Base-by-base conservation (phyloP, 2,329 filamentous ascomycete genomes). In the Ascochyta rabiei region DNA sequence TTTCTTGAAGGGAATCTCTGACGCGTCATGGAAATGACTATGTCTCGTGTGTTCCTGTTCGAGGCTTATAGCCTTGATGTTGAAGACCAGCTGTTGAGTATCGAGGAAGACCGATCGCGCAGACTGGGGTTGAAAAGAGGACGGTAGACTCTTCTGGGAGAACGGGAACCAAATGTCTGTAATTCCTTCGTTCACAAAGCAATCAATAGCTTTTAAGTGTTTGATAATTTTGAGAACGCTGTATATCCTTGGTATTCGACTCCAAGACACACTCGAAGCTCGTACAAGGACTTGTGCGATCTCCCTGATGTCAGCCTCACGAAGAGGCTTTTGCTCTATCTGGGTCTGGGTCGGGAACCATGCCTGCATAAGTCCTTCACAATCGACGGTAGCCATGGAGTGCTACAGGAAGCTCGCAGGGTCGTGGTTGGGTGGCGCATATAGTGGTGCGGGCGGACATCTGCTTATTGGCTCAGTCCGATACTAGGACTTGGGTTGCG, bases 241-340 rank as follows among this genome's bases (percentile, higher is more conserved):
- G 39, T 64, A 64, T 5, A 61, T 37, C 19, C 62, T 45, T 2
- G 62, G 63, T 8, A 64, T 51, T 1, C 31, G 47, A 30, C 57
- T 53, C 63, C 62, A 66, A 0, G 34, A 16, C 15, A 8, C 13
- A 5, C 15, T 19, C 6, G 31, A 31, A 15, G 46, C 44, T 24
- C 56, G 54, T n/a, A 47, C 33, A 16, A 63, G 47, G 16, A 60
- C 38, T 0, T 53, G 31, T 23, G 62, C 45, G 26, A 66, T 62
- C 0, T 31, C 52, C 6, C 59, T 34, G 1, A 63, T 42, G 9
- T 60, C 56, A 2, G 0, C 52, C 26, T 63, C 61, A 0, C 45
- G 39, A 18, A 63, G 53, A 8, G 16, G 18, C 34, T 31, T 39
- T 4, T 19, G 35, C 24, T 48, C 4, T 7, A 18, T 9, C 6